These are phyloP conservation scores for Russula foetens DNA, from an alignment of 768 basidiomycete species.

Conservation along the genomic window DNA sequence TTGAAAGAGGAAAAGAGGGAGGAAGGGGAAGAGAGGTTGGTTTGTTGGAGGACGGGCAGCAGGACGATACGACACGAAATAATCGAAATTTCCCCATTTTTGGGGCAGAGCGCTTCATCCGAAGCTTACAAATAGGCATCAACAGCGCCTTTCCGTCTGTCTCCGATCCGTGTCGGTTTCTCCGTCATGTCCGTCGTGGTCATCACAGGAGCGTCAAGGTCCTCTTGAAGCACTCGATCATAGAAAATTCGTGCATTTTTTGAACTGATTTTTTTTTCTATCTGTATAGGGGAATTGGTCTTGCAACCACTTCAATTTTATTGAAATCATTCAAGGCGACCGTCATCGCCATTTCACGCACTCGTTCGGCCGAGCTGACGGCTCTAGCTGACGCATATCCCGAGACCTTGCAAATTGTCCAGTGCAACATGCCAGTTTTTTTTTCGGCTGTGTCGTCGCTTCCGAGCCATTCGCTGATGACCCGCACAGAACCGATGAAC, in stretches of 20 bases:
- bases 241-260: not conserved
- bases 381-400: slow-evolving; percentile 37
- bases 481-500: slow-evolving; percentile 46
- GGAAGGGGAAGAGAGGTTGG: slow-evolving; percentile 23
- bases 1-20: slow-evolving; percentile 27
- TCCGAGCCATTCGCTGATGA: slow-evolving; percentile 1
- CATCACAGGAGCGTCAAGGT: slow-evolving; percentile 85
- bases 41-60: not conserved
- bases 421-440: slow-evolving; percentile 77
- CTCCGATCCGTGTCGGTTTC: not conserved
- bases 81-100: slow-evolving; percentile 8
- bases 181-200: slow-evolving; percentile 43
- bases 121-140: not conserved
- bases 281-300: slow-evolving; percentile 54
- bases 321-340: slow-evolving; percentile 52
- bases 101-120: not conserved
- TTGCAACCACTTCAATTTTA: slow-evolving; percentile 64
- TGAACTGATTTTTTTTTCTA: slow-evolving; percentile 21
- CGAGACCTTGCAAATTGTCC: slow-evolving; percentile 40
- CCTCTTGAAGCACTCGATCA: not conserved
- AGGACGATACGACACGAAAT: no score
- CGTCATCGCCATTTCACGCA: slow-evolving; percentile 73
- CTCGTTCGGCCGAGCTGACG: slow-evolving; percentile 54
- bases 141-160: slow-evolving; percentile 9
- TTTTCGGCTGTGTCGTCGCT: not conserved